Conservation (phyloP, 768 basidiomycete genomes). For the Mycena filopes region DNA sequence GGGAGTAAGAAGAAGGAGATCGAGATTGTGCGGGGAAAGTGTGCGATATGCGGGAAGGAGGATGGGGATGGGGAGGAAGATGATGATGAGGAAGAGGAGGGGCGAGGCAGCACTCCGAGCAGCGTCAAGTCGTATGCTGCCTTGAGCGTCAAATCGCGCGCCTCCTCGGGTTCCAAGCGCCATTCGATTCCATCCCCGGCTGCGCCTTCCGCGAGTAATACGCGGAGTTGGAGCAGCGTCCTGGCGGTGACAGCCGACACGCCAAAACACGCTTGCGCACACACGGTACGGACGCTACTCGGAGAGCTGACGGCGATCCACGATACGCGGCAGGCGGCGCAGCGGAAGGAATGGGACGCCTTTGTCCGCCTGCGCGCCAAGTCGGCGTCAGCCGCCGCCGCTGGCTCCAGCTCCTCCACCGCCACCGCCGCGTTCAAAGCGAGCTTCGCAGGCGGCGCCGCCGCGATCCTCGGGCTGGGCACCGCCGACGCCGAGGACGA, state of each 20-base stretch:
- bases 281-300: constrained; percentile 79
- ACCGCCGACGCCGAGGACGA: constrained; percentile 77
- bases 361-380: constrained; percentile 81
- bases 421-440: constrained; percentile 36
- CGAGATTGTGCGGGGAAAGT: constrained; percentile 58
- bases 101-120: constrained; percentile 26
- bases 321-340: constrained; percentile 76
- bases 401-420: constrained; percentile 40
- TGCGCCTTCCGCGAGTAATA: constrained; percentile 7
- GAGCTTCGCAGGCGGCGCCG: constrained; percentile 56
- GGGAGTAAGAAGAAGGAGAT: constrained; percentile 42
- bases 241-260: constrained; percentile 69
- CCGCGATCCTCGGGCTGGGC: constrained; percentile 75
- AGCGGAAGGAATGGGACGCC: constrained; percentile 86
- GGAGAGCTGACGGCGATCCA: constrained; percentile 84
- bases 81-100: constrained; percentile 16
- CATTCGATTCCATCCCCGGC: constrained; percentile 42
- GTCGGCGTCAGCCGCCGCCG: constrained; percentile 41
- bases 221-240: constrained; percentile 38
- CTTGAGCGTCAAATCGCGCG: constrained; percentile 54
- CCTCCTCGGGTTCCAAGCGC: constrained; percentile 62
- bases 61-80: constrained; percentile 35
- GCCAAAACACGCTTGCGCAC: constrained; percentile 79
- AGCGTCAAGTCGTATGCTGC: constrained; percentile 20
- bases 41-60: constrained; percentile 47